Conservation (phyloP, 139 green algal species). For the Chlorella ohadii region DNA sequence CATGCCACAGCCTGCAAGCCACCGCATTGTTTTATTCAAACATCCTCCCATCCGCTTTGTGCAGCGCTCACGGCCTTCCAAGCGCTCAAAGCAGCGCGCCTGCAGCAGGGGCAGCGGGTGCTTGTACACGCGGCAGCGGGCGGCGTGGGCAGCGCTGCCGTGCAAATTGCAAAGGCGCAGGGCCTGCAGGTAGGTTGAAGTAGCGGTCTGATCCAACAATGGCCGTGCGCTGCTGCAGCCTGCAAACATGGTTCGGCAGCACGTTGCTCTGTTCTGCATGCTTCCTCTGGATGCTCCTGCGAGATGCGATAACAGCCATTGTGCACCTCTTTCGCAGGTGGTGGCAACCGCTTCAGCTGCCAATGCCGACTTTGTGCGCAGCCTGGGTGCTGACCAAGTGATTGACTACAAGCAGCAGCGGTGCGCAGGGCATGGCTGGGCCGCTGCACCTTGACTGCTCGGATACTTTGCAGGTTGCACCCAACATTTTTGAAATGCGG, state of each 20-base stretch:
- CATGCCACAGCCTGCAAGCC: too few relatives aligned
- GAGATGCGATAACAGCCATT: too few relatives aligned
- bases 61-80: not conserved
- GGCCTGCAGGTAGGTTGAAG: not conserved
- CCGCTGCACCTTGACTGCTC: not conserved
- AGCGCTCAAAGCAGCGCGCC: not conserved
- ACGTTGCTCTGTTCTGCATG: too few relatives aligned
- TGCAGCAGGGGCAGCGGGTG: slow-evolving; percentile 1
- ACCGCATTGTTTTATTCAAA: too few relatives aligned
- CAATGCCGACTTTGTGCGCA: not conserved
- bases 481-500: too few relatives aligned
- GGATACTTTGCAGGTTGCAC: too few relatives aligned
- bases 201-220: too few relatives aligned
- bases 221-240: too few relatives aligned
- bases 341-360: not conserved
- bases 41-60: not conserved
- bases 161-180: slow-evolving; percentile 5
- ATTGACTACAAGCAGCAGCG: slow-evolving; percentile 3
- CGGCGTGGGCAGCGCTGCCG: not conserved
- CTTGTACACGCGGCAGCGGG: not conserved
- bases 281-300: too few relatives aligned
- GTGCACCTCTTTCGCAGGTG: not conserved
- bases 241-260: too few relatives aligned
- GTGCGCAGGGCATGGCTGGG: not conserved
- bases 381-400: not conserved